These are phyloP conservation scores for Lasiodiplodia sp. DNA, from an alignment of 2,329 filamentous ascomycete species.

Conservation along the genomic window DNA sequence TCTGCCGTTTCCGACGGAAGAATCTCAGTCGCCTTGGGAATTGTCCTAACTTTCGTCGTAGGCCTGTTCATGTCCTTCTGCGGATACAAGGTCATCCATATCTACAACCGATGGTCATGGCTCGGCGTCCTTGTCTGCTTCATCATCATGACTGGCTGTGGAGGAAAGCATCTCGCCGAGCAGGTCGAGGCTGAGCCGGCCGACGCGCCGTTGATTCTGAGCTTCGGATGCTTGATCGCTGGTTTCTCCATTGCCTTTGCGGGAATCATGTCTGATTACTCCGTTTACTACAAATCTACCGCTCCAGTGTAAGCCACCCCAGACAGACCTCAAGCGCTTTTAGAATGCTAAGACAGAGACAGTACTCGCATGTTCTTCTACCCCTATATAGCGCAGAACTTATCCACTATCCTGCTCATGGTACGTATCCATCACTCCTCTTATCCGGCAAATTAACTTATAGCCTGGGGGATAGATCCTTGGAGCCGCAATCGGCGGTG, in stretches of 20 bases:
- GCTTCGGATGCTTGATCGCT: conserved; percentile 67
- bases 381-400: conserved; percentile 62
- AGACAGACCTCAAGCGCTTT: conserved; percentile 29
- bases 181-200: conserved; percentile 54
- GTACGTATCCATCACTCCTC: conserved; percentile 34
- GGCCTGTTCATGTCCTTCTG: conserved; percentile 68
- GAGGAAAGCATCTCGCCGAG: conserved; percentile 57
- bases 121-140: conserved; percentile 64
- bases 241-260: conserved; percentile 71
- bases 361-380: conserved; percentile 60
- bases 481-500: conserved; percentile 69
- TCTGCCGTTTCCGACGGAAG: conserved; percentile 45
- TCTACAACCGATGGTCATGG: conserved; percentile 66
- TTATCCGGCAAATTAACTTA: not conserved
- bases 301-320: conserved; percentile 55
- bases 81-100: conserved; percentile 63
- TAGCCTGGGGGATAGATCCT: conserved; percentile 42
- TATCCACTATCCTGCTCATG: conserved; percentile 67
- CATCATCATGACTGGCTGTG: conserved; percentile 62
- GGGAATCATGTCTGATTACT: conserved; percentile 65
- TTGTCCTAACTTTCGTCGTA: conserved; percentile 66
- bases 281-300: conserved; percentile 66
- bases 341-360: not conserved
- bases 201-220: conserved; percentile 58
- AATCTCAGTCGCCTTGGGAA: conserved; percentile 63